Evolutionary conservation across 2,329 filamentous ascomycete genomes (phyloP), one percentile per base, ranked within the genome.

Genomic region (Xylariales sp.): DNA sequence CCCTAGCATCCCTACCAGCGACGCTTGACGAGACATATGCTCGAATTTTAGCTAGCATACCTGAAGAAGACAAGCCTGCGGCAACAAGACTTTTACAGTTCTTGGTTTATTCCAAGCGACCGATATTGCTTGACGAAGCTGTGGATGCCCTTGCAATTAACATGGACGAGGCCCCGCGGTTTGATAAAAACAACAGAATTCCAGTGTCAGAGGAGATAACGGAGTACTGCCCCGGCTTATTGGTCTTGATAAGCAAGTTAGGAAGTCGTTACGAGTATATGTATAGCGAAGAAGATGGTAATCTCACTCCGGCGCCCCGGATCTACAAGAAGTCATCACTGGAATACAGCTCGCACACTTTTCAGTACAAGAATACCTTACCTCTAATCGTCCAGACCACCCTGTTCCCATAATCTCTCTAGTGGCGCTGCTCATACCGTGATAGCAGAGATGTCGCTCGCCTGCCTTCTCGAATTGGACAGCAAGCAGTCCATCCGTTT

Each of bases 321-420:
- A n/a, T n/a, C n/a, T n/a, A n/a, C n/a, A n/a, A n/a, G n/a, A n/a
- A n/a, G n/a, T n/a, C n/a, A n/a, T n/a, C n/a, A n/a, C n/a, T n/a
- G n/a, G n/a, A n/a, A 43, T 53, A 32, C 50, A 40, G 21, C 43
- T 60, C 6, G 52, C 55, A 6, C 55, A 62, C 47, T 54, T 52
- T 14, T 56, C 53, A 12, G 51, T 57, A n/a, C 55, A 53, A 40
- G 53, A 59, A 24, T 60, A 54, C 35, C 42, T 59, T 6, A 37
- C 32, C 14, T 59, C 56, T 21, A 14, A 40, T 13, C 45, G 43
- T 18, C 19, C 52, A 15, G 29, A 7, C 20, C 35, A 11, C 25
- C 27, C n/a, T 27, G 42, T 5, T 35, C 37, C 14, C 12, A 27
- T 3, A 13, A 29, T 15, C 36, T 52, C 38, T 33, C 30, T 21